Base-by-base conservation (phyloP, 345 rosid genomes). In the Pistacia vera region DNA sequence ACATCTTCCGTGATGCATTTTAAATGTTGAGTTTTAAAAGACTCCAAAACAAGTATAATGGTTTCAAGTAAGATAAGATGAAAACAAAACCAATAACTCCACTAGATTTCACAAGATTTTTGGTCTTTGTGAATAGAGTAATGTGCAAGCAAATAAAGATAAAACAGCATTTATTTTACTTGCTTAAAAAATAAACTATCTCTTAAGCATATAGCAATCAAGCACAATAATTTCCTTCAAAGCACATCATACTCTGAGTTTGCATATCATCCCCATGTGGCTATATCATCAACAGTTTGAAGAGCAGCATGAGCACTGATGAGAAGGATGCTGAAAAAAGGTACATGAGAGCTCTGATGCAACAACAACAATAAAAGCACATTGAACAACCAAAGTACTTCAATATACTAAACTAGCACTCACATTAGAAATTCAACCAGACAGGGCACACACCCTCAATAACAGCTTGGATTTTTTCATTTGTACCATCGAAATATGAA, bases 241-340 rank as follows among this genome's bases (percentile, higher is more conserved):
- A 36, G 36, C 44, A 14, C 48, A 4, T 2, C 66, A 22, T 72
- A 93, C 97, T n/a, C 97, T 93, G 96, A 72, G 97, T 93, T 80
- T 91, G 94, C 85, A 57, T 58, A 79, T 93, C 93, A 78, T 88
- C 89, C 8, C 98, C 97, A 2, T n/a, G 97, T 93, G 73, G 91
- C 97, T 65, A 93, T 91, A 79, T 93, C 90, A 36, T 96, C 97
- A 80, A 93, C 90, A 10, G 98, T 86, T 52, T 94, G 97, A 61
- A 93, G 94, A 70, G 98, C 97, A 57, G 98, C 74, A 91, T 89
- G 71, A 93, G 84, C 75, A 91, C 98, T 11, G 93, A 79, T 22
- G 97, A 55, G 98, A 84, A 28, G 89, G 86, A 59, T 93, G 94
- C 79, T 93, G 76, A 73, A 22, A 70, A 63, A 66, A 30, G 66